Evolutionary conservation across 139 green algal species (phyloP).

Genomic region (Yamagishiella unicocca): DNA sequence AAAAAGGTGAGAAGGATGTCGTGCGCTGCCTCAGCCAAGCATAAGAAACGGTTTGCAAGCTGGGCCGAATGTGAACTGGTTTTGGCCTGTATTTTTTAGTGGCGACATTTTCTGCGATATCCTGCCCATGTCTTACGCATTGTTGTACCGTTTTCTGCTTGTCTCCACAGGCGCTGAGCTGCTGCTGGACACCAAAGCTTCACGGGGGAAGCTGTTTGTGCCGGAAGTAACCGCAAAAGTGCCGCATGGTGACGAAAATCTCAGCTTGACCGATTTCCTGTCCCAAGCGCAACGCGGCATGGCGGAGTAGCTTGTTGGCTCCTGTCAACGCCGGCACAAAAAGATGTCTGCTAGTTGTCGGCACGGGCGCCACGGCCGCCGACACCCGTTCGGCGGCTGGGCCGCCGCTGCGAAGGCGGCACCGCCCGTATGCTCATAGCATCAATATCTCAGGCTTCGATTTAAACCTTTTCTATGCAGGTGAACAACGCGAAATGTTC

Average conservation of each 20-base stretch:
- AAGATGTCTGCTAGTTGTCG: neutral
- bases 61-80: too few species aligned
- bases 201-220: constrained; percentile 63
- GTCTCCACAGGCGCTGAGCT: constrained; percentile 19
- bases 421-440: neutral
- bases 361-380: neutral
- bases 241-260: constrained; percentile 83
- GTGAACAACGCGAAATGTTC: too few species aligned
- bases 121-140: too few species aligned
- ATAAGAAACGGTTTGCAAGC: too few species aligned
- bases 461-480: constrained; percentile 12
- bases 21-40: neutral
- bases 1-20: neutral
- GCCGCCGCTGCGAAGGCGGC: neutral
- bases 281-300: constrained; percentile 34
- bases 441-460: neutral
- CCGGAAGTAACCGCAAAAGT: constrained; percentile 72
- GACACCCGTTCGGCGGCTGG: neutral
- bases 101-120: neutral
- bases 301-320: neutral
- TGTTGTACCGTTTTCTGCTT: too few species aligned
- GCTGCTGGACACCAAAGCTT: constrained; percentile 70
- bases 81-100: too few species aligned
- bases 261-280: constrained; percentile 85
- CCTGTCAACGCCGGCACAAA: neutral